Evolutionary conservation across 345 rosid species (phyloP).

Genomic region (Lumnitzera littorea): DNA sequence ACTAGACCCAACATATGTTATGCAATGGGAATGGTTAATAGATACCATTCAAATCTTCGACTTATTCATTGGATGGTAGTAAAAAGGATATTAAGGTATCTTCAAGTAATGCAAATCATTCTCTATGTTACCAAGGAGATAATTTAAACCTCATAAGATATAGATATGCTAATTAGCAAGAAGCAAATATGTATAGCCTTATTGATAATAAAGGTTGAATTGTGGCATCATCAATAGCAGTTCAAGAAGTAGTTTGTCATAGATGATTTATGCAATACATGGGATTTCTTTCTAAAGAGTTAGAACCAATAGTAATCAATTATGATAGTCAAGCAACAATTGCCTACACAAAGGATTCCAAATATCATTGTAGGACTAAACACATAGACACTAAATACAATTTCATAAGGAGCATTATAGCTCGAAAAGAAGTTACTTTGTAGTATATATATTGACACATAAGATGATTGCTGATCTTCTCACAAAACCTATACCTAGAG

Average conservation of each 20-base stretch:
- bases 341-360: background rate
- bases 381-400: slow-evolving; percentile 3
- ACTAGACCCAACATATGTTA: background rate
- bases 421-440: background rate
- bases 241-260: background rate
- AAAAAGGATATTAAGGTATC: too few relatives aligned
- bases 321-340: background rate
- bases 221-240: background rate
- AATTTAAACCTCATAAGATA: too few relatives aligned
- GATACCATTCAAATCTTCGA: too few relatives aligned
- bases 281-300: background rate
- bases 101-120: too few relatives aligned
- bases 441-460: background rate
- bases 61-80: too few relatives aligned
- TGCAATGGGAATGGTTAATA: too few relatives aligned
- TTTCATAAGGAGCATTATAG: background rate
- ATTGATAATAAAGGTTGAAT: slow-evolving; percentile 7
- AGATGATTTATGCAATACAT: background rate
- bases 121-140: too few relatives aligned
- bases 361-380: slow-evolving; percentile 11
- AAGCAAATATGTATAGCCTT: slow-evolving; percentile 2
- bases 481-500: slow-evolving; percentile 2
- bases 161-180: background rate
- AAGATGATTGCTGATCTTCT: background rate
- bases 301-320: too few relatives aligned